These are phyloP conservation scores for Byssochlamys sp. DNA, from an alignment of 2,329 filamentous ascomycete genomes.

Conservation along the genomic window DNA sequence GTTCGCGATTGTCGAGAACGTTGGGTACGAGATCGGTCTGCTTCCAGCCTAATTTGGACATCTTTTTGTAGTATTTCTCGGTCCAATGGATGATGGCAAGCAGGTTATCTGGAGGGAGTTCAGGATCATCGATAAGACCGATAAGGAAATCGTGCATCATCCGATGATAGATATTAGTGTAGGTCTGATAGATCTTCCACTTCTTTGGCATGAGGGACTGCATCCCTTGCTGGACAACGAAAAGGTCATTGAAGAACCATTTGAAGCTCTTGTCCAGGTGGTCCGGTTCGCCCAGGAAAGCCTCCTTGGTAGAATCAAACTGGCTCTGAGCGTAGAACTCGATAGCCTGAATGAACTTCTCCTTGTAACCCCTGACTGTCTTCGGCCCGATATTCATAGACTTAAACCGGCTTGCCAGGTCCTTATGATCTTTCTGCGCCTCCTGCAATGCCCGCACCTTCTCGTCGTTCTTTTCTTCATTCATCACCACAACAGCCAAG, in stretches of 20 bases:
- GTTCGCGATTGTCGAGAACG: slow-evolving; percentile 79
- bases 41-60: slow-evolving; percentile 75
- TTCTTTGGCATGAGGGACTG: slow-evolving; percentile 83
- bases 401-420: slow-evolving; percentile 86
- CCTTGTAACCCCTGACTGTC: slow-evolving; percentile 87
- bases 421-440: slow-evolving; percentile 88
- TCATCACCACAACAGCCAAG: slow-evolving; percentile 82
- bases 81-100: slow-evolving; percentile 90
- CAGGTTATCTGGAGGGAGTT: slow-evolving; percentile 75
- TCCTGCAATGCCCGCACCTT: slow-evolving; percentile 85
- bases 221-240: slow-evolving; percentile 90
- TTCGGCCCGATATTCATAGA: slow-evolving; percentile 90
- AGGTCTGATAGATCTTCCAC: slow-evolving; percentile 90
- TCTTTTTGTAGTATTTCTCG: slow-evolving; percentile 91
- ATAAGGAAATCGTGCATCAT: slow-evolving; percentile 93
- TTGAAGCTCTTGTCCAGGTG: slow-evolving; percentile 77
- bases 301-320: slow-evolving; percentile 60
- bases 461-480: slow-evolving; percentile 92
- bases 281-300: slow-evolving; percentile 74
- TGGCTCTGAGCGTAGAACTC: slow-evolving; percentile 62
- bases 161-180: slow-evolving; percentile 79
- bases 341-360: slow-evolving; percentile 80
- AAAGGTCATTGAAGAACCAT: slow-evolving; percentile 97
- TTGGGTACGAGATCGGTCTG: slow-evolving; percentile 71
- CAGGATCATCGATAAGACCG: slow-evolving; percentile 69